These are phyloP conservation scores for Aspergillus bertholletiae DNA, from an alignment of 495 filamentous ascomycete species.

Conservation along the genomic window DNA sequence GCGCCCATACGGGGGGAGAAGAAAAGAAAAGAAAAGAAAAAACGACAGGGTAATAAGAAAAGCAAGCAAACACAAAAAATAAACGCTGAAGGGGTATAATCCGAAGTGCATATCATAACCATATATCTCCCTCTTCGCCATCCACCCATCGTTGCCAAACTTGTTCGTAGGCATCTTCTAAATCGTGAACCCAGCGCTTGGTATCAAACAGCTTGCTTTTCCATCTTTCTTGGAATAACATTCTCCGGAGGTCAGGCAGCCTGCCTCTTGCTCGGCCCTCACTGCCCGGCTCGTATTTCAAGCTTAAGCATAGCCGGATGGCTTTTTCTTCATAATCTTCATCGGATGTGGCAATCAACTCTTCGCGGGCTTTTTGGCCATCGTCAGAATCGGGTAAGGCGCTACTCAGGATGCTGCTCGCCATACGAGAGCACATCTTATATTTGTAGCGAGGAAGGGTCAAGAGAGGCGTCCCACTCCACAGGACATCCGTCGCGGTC, in stretches of 20 bases:
- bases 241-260: constrained; percentile 68
- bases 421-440: constrained; percentile 99
- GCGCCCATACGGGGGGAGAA: not conserved
- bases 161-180: constrained; percentile 83
- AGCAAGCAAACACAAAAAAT: constrained; percentile 9
- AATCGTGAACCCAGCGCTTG: constrained; percentile 82
- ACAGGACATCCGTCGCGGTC: constrained; percentile 92
- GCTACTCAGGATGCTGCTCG: constrained; percentile 86
- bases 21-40: constrained; percentile 1
- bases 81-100: constrained; percentile 26
- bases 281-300: constrained; percentile 55
- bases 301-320: constrained; percentile 62
- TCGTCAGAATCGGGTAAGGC: constrained; percentile 69
- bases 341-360: constrained; percentile 71
- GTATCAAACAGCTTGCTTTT: constrained; percentile 88
- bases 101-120: constrained; percentile 47
- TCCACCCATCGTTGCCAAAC: constrained; percentile 87
- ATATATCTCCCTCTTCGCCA: constrained; percentile 89
- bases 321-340: constrained; percentile 85
- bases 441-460: constrained; percentile 93
- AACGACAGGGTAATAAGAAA: constrained; percentile 3
- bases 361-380: constrained; percentile 64
- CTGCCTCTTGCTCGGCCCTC: constrained; percentile 61
- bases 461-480: constrained; percentile 90
- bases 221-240: constrained; percentile 81